Evolutionary conservation across 139 green algal species (phyloP).

Genomic region (Micractinium conductrix): DNA sequence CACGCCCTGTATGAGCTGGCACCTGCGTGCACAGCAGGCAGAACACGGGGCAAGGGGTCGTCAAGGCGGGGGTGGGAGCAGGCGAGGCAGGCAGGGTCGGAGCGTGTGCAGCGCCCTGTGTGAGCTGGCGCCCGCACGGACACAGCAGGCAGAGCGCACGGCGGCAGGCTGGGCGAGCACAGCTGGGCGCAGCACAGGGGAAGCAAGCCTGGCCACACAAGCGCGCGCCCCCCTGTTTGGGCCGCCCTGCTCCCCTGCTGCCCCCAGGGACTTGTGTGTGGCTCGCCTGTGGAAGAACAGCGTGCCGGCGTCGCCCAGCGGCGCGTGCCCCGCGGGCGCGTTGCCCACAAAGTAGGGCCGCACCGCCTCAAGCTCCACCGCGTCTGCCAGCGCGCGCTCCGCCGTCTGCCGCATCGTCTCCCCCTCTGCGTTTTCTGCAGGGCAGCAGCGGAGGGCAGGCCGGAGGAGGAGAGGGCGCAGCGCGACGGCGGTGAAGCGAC

Average conservation of each 20-base stretch:
- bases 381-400: conserved; percentile 47
- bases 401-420: conserved; percentile 54
- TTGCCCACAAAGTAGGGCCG: conserved; percentile 64
- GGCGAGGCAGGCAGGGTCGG: neutral
- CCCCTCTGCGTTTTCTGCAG: conserved; percentile 29
- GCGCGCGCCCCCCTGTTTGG: too few relatives aligned
- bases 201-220: too few relatives aligned
- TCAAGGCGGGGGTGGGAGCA: neutral
- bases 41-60: neutral
- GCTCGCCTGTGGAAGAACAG: conserved; percentile 46
- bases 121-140: too few relatives aligned
- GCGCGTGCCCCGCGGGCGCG: conserved; percentile 49
- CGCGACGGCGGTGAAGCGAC: too few relatives aligned
- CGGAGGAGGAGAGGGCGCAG: too few relatives aligned
- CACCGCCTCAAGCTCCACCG: conserved; percentile 24
- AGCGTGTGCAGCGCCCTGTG: too few relatives aligned
- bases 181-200: too few relatives aligned
- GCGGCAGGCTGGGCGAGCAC: too few relatives aligned
- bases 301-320: neutral
- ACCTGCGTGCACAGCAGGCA: conserved; percentile 20
- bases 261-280: neutral
- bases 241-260: neutral
- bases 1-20: conserved; percentile 46
- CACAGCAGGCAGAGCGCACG: too few relatives aligned
- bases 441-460: neutral